phyloP scores from a whole-genome alignment of 129 eudicot genomes.

The Flaveria bidentis region DNA sequence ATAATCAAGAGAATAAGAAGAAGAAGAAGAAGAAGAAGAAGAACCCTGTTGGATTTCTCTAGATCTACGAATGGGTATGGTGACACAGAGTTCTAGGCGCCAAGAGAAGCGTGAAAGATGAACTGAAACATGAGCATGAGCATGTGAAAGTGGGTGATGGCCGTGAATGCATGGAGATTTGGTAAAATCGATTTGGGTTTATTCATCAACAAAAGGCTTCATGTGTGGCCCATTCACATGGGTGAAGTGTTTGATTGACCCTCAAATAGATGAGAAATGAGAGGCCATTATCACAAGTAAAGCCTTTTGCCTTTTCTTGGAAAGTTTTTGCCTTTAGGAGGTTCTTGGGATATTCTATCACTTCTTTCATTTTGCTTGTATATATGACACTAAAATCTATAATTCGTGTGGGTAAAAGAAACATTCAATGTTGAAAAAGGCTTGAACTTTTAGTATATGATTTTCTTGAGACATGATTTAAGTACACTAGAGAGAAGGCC shows the following conservation, averaged over 20 bases:
- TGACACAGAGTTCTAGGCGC: conserved; percentile 44
- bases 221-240: conserved; percentile 30
- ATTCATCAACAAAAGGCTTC: neutral
- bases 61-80: conserved; percentile 21
- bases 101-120: conserved; percentile 46
- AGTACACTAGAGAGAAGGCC: too few species aligned
- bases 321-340: conserved; percentile 14
- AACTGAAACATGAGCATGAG: conserved; percentile 19
- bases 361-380: too few species aligned
- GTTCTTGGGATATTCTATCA: conserved; percentile 19
- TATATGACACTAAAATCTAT: too few species aligned
- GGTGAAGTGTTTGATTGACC: conserved; percentile 9
- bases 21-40: too few species aligned
- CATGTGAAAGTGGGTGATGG: conserved; percentile 35
- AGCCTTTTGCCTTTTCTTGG: conserved; percentile 21
- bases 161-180: conserved; percentile 34
- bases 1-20: neutral
- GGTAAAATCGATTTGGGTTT: conserved; percentile 6
- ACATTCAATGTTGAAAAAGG: too few species aligned
- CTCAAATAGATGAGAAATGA: conserved; percentile 33
- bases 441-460: too few species aligned
- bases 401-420: neutral
- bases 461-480: too few species aligned
- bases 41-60: neutral
- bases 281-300: conserved; percentile 24